A percentile compares a stretch with the other conserved stretches of the same genome.
Evolutionary conservation across 2,329 filamentous ascomycete genomes (phyloP).

Genomic region (Trichocomaceae sp.): DNA sequence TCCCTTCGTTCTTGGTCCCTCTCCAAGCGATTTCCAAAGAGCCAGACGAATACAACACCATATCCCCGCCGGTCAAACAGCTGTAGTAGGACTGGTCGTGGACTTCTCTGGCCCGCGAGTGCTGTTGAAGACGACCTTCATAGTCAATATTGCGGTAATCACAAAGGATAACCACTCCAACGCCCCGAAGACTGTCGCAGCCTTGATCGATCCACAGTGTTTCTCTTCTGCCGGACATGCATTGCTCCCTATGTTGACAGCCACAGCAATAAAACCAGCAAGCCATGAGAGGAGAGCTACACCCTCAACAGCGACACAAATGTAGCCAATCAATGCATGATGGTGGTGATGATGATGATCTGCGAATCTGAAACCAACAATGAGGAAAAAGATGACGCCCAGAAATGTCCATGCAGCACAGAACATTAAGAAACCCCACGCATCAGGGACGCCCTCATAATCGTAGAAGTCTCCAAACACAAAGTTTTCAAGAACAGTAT

Average conservation of each 20-base stretch:
- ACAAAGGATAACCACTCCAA: neutral
- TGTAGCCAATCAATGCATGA: constrained; percentile 6
- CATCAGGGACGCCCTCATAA: constrained; percentile 7
- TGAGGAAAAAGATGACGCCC: constrained; percentile 2
- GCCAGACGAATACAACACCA: no score
- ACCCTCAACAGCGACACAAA: constrained; percentile 5
- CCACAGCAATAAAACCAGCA: constrained; percentile 13
- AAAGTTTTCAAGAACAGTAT: constrained; percentile 7
- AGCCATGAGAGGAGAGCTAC: constrained; percentile 13
- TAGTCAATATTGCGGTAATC: neutral
- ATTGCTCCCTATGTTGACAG: neutral
- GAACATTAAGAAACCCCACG: constrained; percentile 13
- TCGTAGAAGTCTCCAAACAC: constrained; percentile 8
- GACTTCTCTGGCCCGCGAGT: neutral
- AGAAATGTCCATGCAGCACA: constrained; percentile 10
- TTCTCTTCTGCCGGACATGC: neutral
- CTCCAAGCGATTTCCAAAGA: no score
- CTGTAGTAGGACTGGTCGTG: neutral
- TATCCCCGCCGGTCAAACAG: neutral
- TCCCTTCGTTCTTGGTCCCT: no score
- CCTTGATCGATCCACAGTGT: neutral
- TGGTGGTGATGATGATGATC: no score
- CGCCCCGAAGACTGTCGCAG: constrained; percentile 2
- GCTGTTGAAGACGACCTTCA: constrained; percentile 1
- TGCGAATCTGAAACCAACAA: neutral